A percentile compares a stretch with the other conserved stretches of the same genome.
Evolutionary conservation across 2,329 filamentous ascomycete species (phyloP).

Genomic region (Microdochium trichocladiopsis): DNA sequence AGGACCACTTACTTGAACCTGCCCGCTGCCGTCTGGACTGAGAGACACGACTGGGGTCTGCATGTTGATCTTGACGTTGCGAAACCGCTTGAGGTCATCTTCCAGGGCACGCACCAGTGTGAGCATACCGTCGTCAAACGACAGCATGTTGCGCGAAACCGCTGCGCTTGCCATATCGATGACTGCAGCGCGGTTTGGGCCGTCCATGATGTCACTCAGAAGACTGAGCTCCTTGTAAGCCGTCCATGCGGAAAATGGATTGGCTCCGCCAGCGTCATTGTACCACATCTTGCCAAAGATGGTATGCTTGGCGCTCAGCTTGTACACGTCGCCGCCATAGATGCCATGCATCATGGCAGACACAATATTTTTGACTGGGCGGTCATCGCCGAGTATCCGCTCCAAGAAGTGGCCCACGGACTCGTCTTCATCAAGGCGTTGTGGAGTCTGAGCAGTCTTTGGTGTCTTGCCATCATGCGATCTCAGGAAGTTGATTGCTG

Average conservation of each 20-base stretch:
- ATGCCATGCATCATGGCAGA: conserved; percentile 82
- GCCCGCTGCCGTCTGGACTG: conserved; percentile 25
- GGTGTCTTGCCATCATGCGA: conserved; percentile 2
- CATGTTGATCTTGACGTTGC: conserved; percentile 54
- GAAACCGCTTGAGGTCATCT: conserved; percentile 36
- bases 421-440: conserved; percentile 47
- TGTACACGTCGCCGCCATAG: conserved; percentile 81
- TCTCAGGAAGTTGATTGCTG: conserved; percentile 1
- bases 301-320: conserved; percentile 66
- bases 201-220: conserved; percentile 12
- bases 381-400: conserved; percentile 41
- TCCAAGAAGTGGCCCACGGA: conserved; percentile 63
- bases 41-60: conserved; percentile 41
- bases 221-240: conserved; percentile 11
- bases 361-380: conserved; percentile 61
- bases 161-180: conserved; percentile 19
- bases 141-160: conserved; percentile 28
- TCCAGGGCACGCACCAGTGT: conserved; percentile 50
- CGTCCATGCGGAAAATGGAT: conserved; percentile 1
- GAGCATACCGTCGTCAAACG: conserved; percentile 54
- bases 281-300: conserved; percentile 47
- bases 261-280: conserved; percentile 5
- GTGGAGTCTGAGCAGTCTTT: conserved; percentile 9
- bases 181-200: conserved; percentile 10
- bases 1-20: conserved; percentile 33